phyloP scores from a whole-genome alignment of 768 basidiomycete species.

The Xerocomus potaroensis region DNA sequence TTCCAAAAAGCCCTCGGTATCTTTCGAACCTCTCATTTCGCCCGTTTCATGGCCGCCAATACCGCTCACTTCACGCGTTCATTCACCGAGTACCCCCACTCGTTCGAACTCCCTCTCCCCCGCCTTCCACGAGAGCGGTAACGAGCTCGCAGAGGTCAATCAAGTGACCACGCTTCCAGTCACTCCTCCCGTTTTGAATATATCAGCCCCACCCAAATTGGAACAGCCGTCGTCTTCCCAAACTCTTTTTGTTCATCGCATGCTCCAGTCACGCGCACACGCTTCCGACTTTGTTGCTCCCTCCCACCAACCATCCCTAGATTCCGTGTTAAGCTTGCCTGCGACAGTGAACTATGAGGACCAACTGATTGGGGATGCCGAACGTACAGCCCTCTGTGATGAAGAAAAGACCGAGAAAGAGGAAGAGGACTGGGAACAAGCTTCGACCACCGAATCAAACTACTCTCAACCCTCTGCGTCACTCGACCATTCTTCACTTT shows the following conservation, averaged over 20 bases:
- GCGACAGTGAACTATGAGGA: conserved; percentile 11
- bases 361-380: conserved; percentile 14
- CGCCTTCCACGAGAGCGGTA: not conserved
- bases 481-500: conserved; percentile 7
- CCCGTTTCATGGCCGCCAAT: conserved; percentile 7
- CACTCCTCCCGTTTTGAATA: not conserved
- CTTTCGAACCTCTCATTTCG: conserved; percentile 22
- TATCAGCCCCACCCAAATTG: conserved; percentile 5
- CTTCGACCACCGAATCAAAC: conserved; percentile 7
- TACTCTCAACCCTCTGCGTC: conserved; percentile 27
- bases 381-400: conserved; percentile 13
- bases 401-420: conserved; percentile 2
- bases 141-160: conserved; percentile 7
- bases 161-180: not conserved
- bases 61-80: conserved; percentile 1
- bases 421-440: conserved; percentile 1
- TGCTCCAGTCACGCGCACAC: conserved; percentile 19
- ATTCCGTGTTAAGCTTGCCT: conserved; percentile 1
- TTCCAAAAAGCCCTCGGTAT: conserved; percentile 14
- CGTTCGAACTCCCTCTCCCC: conserved; percentile 4
- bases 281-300: conserved; percentile 9
- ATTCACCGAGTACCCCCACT: not conserved
- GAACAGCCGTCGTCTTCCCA: not conserved
- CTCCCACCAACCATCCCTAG: conserved; percentile 3
- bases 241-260: conserved; percentile 17